Conservation (phyloP, 352 stramenopile species). For the Pythium sukuiense region DNA sequence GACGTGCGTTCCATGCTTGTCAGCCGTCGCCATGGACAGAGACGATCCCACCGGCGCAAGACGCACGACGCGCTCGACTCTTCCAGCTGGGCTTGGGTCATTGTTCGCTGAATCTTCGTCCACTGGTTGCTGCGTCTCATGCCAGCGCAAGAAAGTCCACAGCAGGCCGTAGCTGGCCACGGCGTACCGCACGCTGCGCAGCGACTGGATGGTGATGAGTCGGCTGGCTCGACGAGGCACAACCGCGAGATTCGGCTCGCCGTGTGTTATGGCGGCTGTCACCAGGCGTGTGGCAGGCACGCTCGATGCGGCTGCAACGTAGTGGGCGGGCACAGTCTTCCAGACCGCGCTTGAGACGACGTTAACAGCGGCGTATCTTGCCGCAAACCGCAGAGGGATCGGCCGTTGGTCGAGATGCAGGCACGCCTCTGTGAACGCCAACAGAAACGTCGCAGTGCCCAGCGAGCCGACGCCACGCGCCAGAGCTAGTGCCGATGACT, state of each 20-base stretch:
- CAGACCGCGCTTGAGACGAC: slow-evolving; percentile 65
- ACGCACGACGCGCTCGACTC: slow-evolving; percentile 47
- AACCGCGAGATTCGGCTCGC: slow-evolving; percentile 9
- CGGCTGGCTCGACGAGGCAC: slow-evolving; percentile 29
- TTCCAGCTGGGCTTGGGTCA: slow-evolving; percentile 6
- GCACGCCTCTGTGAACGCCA: slow-evolving; percentile 71
- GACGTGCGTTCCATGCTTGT: slow-evolving; percentile 53
- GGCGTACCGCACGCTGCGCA: slow-evolving; percentile 49
- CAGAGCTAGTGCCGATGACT: background rate
- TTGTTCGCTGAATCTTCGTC: slow-evolving; percentile 6
- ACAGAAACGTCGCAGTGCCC: slow-evolving; percentile 33
- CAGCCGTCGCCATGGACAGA: slow-evolving; percentile 42
- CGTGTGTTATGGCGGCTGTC: slow-evolving; percentile 5
- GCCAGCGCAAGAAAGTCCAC: slow-evolving; percentile 49
- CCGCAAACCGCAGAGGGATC: slow-evolving; percentile 68
- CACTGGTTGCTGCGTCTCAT: slow-evolving; percentile 12
- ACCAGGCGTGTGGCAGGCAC: slow-evolving; percentile 39
- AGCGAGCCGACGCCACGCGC: background rate
- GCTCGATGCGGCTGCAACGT: slow-evolving; percentile 42
- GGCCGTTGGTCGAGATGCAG: slow-evolving; percentile 52
- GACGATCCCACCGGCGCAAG: slow-evolving; percentile 42
- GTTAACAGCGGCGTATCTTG: slow-evolving; percentile 58
- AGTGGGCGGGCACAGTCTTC: slow-evolving; percentile 41
- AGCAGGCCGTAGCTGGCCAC: slow-evolving; percentile 64
- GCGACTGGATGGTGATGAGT: slow-evolving; percentile 43